phyloP scores from a whole-genome alignment of 1,284 basidiomycete species.

The Papiliotrema laurentii region DNA sequence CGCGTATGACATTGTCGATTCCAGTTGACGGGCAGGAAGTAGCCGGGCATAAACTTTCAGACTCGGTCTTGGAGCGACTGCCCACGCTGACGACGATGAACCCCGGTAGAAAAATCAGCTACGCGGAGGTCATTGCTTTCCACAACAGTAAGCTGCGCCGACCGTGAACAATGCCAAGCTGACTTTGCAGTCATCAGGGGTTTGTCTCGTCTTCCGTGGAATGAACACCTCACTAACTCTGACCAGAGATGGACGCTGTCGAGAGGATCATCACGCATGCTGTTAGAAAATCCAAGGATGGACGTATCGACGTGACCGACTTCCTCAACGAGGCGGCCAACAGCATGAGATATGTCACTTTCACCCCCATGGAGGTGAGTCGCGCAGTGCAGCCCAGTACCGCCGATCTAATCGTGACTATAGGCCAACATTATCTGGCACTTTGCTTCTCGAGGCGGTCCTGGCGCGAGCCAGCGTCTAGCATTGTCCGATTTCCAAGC shows the following conservation, averaged over 20 bases:
- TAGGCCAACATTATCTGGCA: conserved; percentile 90
- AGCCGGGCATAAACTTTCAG: conserved; percentile 89
- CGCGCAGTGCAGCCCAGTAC: not conserved
- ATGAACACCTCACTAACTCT: conserved; percentile 9
- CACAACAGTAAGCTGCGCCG: conserved; percentile 59
- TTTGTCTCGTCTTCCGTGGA: conserved; percentile 39
- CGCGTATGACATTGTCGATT: too few species aligned
- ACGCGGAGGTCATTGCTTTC: conserved; percentile 91
- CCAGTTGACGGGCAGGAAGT: conserved; percentile 84
- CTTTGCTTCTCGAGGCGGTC: conserved; percentile 75
- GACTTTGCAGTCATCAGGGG: conserved; percentile 62
- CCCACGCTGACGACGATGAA: conserved; percentile 82
- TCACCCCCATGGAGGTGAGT: conserved; percentile 80
- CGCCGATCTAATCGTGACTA: conserved; percentile 44
- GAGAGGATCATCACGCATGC: conserved; percentile 62
- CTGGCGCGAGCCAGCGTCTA: conserved; percentile 58
- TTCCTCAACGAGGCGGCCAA: conserved; percentile 51
- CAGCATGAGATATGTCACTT: conserved; percentile 76
- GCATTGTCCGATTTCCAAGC: conserved; percentile 83
- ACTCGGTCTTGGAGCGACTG: conserved; percentile 79
- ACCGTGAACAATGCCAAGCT: not conserved
- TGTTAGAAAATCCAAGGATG: conserved; percentile 82
- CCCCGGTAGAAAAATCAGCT: conserved; percentile 83
- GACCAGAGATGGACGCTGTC: conserved; percentile 83
- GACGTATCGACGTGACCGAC: conserved; percentile 61